Base-by-base conservation (phyloP, 2,329 filamentous ascomycete species). In the Thielaviopsis euricoi region DNA sequence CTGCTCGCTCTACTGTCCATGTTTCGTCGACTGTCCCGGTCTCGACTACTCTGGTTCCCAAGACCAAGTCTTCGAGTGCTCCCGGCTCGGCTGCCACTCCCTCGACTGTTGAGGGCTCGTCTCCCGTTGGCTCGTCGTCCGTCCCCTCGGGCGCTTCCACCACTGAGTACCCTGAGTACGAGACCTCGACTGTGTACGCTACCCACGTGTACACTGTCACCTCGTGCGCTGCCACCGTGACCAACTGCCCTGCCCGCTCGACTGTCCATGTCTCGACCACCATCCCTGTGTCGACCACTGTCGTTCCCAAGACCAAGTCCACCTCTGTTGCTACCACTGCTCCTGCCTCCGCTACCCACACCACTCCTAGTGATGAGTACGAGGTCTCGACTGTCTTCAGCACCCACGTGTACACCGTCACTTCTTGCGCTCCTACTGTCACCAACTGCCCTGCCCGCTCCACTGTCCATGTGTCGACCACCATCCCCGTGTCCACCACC, bases 11-110 rank as follows among this genome's bases (percentile, higher is more conserved):
- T 13, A 43, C 46, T n/a, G n/a, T 55, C 43, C 25, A 55, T 46
- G 33, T 51, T 12, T 40, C 53, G 13, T 55, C 57, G 15, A 23
- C 57, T 2, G 21, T 55, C 50, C 26, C 56, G 3, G 26, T 53
- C 53, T 77, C 75, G 53, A 83, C 81, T 61, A 83, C 80, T 46
- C 66, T 82, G 65, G 82, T 78, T 52, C 52, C 53, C n/a, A 26
- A 50, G 10, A 58, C 23, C 46, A n/a, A 51, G 46, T 43, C 29
- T 33, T 33, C 29, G 29, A 10, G 5, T 10, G 5, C 12, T 33
- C 29, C 29, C 29, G 12, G 29, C 29, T 10, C 46, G 22, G 17
- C 10, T 22, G n/a, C 51, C 10, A 58, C 48, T 25, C 48, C 52
- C n/a, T 22, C 29, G 6, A 43, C 37, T 12, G 21, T 43, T n/a